phyloP scores from a whole-genome alignment of 139 green algal genomes.

The Ettlia oleoabundans region DNA sequence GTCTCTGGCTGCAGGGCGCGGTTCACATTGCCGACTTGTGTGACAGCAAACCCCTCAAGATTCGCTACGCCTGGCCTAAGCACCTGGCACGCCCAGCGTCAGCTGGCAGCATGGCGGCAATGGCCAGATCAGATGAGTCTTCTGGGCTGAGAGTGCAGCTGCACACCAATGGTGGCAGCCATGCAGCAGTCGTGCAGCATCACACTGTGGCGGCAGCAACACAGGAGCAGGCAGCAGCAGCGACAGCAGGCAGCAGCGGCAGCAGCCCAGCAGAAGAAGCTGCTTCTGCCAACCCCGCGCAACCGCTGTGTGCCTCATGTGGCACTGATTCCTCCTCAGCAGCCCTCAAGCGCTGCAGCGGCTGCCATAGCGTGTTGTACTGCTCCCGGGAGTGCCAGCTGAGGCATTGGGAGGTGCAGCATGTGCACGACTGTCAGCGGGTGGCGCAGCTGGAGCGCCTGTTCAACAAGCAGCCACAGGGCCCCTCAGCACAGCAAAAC shows the following conservation, averaged over 20 bases:
- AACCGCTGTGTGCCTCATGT: not conserved
- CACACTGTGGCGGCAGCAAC: not conserved
- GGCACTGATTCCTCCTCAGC: not conserved
- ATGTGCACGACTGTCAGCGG: not conserved
- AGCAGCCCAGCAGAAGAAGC: not conserved
- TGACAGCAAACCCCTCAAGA: conserved; percentile 13
- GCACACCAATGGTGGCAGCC: not conserved
- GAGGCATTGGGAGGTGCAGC: not conserved
- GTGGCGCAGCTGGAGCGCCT: not conserved
- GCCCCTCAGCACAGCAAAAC: not conserved
- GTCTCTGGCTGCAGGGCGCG: not conserved
- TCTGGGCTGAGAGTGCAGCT: not conserved
- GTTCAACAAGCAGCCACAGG: not conserved
- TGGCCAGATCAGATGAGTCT: too few species aligned
- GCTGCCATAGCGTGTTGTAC: not conserved
- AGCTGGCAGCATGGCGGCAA: not conserved
- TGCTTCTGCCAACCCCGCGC: not conserved
- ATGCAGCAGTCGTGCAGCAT: not conserved
- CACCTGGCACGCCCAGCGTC: not conserved
- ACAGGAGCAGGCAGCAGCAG: not conserved
- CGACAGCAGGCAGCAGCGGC: not conserved
- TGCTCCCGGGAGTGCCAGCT: conserved; percentile 20
- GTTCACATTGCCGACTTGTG: not conserved
- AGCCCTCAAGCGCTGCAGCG: conserved; percentile 13
- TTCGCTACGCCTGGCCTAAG: conserved; percentile 12